Conservation (phyloP, 106 monocot species). For the Apostasia shenzhenica region DNA sequence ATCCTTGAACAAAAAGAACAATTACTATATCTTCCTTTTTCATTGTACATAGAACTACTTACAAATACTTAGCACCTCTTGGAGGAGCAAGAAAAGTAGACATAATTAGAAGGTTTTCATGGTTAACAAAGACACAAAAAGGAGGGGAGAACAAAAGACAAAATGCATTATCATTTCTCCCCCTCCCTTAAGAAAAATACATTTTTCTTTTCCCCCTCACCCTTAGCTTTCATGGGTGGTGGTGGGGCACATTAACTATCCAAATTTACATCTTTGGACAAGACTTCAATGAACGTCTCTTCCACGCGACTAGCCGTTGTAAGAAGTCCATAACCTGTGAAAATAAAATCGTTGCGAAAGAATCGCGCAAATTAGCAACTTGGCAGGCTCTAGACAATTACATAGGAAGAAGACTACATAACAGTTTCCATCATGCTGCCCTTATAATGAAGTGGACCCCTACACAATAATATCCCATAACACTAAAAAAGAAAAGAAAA, state of each 20-base stretch:
- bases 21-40: constrained; percentile 5
- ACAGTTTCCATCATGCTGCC: constrained; percentile 9
- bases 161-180: not conserved
- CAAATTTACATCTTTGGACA: constrained; percentile 6
- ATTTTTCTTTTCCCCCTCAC: not conserved
- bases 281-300: constrained; percentile 15
- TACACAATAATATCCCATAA: constrained; percentile 6
- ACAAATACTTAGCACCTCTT: constrained; percentile 2
- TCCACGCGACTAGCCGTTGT: constrained; percentile 37
- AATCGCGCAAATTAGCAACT: constrained; percentile 5
- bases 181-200: not conserved
- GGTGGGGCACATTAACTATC: not conserved
- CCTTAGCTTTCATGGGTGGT: not conserved
- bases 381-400: constrained; percentile 2
- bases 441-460: constrained; percentile 1
- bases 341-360: not conserved
- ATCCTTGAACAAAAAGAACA: not conserved
- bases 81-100: constrained; percentile 8
- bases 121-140: constrained; percentile 14
- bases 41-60: constrained; percentile 3
- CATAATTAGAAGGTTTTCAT: constrained; percentile 12
- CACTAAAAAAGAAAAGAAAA: not conserved
- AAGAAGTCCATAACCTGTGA: constrained; percentile 43
- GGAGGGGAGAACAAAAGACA: constrained; percentile 1
- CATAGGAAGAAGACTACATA: not conserved